Evolutionary conservation across 352 stramenopile species (phyloP).

Genomic region (Globisporangium carolinianum): DNA sequence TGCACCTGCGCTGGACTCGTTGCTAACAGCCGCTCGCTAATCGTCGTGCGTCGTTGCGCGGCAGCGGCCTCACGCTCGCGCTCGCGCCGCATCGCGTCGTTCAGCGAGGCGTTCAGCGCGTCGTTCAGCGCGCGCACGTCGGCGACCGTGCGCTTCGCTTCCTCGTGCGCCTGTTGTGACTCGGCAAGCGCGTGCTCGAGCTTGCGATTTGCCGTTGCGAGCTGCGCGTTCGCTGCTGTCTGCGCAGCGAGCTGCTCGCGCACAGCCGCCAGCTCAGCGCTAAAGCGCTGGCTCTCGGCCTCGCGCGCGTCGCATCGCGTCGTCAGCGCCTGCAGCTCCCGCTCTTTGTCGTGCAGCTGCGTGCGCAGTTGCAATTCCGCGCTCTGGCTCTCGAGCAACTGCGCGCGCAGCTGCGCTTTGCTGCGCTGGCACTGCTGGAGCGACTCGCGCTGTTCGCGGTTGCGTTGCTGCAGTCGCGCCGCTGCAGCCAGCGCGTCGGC

Average conservation of each 20-base stretch:
- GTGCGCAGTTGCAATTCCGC: neutral
- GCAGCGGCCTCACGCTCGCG: no score
- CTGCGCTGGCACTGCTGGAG: conserved; percentile 1
- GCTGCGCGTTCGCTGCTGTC: neutral
- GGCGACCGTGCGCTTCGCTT: neutral
- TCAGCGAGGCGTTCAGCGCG: neutral
- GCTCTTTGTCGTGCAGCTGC: conserved; percentile 6
- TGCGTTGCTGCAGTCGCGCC: conserved; percentile 5
- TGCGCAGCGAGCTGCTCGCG: no score
- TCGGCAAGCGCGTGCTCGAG: conserved; percentile 1
- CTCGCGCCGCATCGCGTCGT: neutral
- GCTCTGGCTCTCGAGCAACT: neutral
- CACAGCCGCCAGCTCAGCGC: no score
- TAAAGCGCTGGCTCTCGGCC: neutral
- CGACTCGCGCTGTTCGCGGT: neutral
- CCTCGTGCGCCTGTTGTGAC: neutral
- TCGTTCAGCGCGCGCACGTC: neutral
- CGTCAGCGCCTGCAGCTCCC: conserved; percentile 5
- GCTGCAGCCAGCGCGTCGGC: neutral
- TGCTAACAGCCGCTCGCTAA: no score
- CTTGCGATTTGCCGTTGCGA: conserved; percentile 1
- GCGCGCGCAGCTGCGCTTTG: neutral
- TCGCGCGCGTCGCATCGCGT: neutral
- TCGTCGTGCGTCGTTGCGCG: no score
- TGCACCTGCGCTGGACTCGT: no score